Base-by-base conservation (phyloP, 352 stramenopile species). In the Phytophthora pseudosyringae region DNA sequence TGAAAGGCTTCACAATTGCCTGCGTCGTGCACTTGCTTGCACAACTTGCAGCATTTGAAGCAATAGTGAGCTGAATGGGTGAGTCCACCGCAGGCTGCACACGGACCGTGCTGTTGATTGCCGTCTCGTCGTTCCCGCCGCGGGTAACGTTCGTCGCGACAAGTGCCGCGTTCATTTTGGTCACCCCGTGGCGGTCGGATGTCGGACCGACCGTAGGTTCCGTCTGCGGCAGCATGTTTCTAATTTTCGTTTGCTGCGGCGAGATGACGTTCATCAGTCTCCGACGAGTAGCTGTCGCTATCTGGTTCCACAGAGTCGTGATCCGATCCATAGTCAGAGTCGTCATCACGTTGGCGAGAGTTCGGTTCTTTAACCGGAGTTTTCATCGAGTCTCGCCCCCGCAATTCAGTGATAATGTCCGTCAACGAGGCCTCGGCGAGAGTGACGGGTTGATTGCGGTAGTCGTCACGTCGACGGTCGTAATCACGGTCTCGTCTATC, bases 1-100 rank as follows among this genome's bases (percentile, higher is more conserved):
- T 39, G 28, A 3, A 50, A 33, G 10, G 35, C 29, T 25, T 59
- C 51, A n/a, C 9, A 59, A 5, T 59, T 39, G 11, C 18, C 51
- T 12, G 38, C 38, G 28, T 43, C 51, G 11, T 39, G 26, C 5
- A 59, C 18, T 43, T 29, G 28, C 15, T 44, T n/a, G 35, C 35
- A 32, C 12, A 49, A 6, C 16, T 18, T 36, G 21, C 35, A 15
- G 12, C 39, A n/a, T 16, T 45, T 45, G 16, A 13, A 26, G 3
- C 2, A 45, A 16, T 28, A 9, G n/a, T 45, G n/a, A 45, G n/a
- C 39, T 9, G 16, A 45, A 16, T 28, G n/a, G 39, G 3, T 45
- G 31, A 43, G 12, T 43, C 12, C n/a, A 25, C 39, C 2, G 38
- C 49, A 46, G 3, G 49, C 49, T 11, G 49, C 49, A 29, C 49